Conservation (phyloP, 345 rosid genomes). For the Geranium brycei region DNA sequence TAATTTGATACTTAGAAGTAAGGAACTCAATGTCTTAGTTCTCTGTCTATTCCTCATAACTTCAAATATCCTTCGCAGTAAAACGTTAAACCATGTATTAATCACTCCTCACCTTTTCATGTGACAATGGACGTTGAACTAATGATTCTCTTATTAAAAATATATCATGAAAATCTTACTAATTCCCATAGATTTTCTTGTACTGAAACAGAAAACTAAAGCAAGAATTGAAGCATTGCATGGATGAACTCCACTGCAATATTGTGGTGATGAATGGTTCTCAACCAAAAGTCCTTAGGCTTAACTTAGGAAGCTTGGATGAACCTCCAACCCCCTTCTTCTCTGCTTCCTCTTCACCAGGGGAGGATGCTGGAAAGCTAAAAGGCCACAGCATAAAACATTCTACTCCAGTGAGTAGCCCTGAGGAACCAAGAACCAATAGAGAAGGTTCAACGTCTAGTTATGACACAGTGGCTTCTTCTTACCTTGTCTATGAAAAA, state of each 20-base stretch:
- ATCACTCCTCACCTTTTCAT: slow-evolving; percentile 1
- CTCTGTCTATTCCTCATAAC: no score
- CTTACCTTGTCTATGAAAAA: slow-evolving; percentile 30
- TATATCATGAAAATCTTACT: neutral
- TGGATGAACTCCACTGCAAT: slow-evolving; percentile 58
- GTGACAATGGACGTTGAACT: neutral
- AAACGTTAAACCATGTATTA: neutral
- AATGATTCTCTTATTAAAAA: neutral
- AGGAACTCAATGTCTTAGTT: no score
- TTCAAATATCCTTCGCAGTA: no score
- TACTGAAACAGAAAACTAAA: slow-evolving; percentile 45
- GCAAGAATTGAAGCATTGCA: slow-evolving; percentile 50
- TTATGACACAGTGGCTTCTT: slow-evolving; percentile 21
- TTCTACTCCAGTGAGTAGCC: slow-evolving; percentile 60
- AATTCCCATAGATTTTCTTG: slow-evolving; percentile 4
- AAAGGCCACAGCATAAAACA: slow-evolving; percentile 33
- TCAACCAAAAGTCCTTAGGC: slow-evolving; percentile 53
- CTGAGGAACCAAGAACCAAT: slow-evolving; percentile 34
- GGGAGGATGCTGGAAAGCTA: slow-evolving; percentile 13
- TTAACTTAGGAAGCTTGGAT: slow-evolving; percentile 34
- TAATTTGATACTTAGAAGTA: no score
- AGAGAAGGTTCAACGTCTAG: slow-evolving; percentile 22
- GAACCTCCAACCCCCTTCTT: slow-evolving; percentile 46
- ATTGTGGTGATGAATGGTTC: slow-evolving; percentile 50
- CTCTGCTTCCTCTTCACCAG: slow-evolving; percentile 47